Evolutionary conservation across 2,329 filamentous ascomycete genomes (phyloP), one percentile per base, ranked within the genome.

Genomic region (Alternaria sp.): DNA sequence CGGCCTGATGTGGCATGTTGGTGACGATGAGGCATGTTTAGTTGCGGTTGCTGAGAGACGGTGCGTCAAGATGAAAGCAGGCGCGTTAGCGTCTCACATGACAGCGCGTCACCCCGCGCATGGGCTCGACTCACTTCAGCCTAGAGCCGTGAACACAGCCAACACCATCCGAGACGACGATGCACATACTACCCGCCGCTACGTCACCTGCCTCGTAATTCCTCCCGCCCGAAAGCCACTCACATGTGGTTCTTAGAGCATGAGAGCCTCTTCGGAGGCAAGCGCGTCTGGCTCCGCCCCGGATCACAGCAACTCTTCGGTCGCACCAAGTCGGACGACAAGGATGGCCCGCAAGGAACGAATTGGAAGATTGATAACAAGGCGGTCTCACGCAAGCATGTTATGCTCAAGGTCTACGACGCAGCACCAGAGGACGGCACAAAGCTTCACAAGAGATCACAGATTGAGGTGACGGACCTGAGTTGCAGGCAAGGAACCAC

Each of bases 251-350:
- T 84, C 24, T 73, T 85, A 17, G 80, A 88, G 68, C 85, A 84
- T 68, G 80, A 85, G 39, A 80, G 84, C 58, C 79, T 83, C 51
- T 84, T 88, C 55, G 79, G 80, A 56, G 81, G 83, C 60, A 91
- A 87, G 77, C 87, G 86, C 70, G 82, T 93, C 66, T 97, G 93
- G 93, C 83, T 97, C 61, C 88, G 90, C 57, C 93, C 93, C 2
- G 93, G 93, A 50, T 92, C 92, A 74, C 87, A 86, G 68, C 94
- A 95, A 76, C 84, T 97, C 21, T 91, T 97, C 74, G 94, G 94
- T 55, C 88, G 94, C 63, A 93, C 91, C 36, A 85, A 84, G 63
- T 84, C 90, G 70, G 82, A 87, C 86, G 71, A 72, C 23, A 64
- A 70, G 41, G 67, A 72, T 24, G 41, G 37, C 67, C 83, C 73